phyloP scores from a whole-genome alignment of 1,284 basidiomycete species.

The Trichosporon coremiiforme region DNA sequence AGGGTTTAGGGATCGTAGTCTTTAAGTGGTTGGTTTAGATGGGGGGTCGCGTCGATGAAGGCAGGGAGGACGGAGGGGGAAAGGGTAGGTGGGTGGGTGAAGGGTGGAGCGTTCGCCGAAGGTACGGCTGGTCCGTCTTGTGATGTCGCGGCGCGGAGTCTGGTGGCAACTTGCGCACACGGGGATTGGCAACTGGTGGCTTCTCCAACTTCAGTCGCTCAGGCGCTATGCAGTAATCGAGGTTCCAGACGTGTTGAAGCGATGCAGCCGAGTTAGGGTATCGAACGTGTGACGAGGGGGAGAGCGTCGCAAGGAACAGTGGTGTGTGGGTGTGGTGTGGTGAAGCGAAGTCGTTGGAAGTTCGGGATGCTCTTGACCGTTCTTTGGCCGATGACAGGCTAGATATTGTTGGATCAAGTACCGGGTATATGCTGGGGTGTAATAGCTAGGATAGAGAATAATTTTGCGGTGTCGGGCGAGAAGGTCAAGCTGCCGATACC shows the following conservation, averaged over 20 bases:
- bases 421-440: not conserved
- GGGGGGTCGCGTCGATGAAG: not conserved
- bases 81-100: not conserved
- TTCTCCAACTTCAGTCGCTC: not conserved
- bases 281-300: not conserved
- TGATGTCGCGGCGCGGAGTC: constrained; percentile 6
- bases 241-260: not conserved
- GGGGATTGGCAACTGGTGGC: not conserved
- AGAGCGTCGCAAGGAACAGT: not conserved
- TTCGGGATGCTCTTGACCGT: not conserved
- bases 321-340: too few species aligned
- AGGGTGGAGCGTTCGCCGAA: constrained; percentile 14
- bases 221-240: not conserved
- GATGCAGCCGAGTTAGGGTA: not conserved
- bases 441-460: not conserved
- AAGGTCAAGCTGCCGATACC: not conserved
- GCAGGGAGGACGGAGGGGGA: not conserved
- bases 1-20: not conserved
- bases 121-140: not conserved
- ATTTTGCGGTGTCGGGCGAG: not conserved
- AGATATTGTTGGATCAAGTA: not conserved
- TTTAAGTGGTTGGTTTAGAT: not conserved
- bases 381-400: not conserved
- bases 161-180: not conserved
- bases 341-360: constrained; percentile 12